Conservation (phyloP, 371 early-diverging fungal species). For the Zancudomyces culisetae region DNA sequence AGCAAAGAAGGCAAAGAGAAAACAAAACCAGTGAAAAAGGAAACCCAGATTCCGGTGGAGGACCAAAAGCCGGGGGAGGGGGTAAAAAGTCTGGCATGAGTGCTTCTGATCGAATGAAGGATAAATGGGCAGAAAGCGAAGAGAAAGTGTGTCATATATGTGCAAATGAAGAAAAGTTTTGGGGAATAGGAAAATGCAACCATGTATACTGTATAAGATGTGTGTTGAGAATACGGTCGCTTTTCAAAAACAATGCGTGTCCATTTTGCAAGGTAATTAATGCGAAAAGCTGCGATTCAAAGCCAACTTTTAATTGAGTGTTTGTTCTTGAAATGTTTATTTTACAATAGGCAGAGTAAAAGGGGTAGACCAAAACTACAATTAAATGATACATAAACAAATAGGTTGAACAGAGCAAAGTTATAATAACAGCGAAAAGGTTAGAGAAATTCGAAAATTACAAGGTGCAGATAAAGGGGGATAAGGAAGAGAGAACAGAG, state of each 20-base stretch:
- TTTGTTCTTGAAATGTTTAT: too few species aligned
- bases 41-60: too few species aligned
- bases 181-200: slow-evolving; percentile 76
- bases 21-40: too few species aligned
- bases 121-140: slow-evolving; percentile 24
- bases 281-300: too few species aligned
- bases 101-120: too few species aligned
- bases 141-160: slow-evolving; percentile 71
- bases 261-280: slow-evolving; percentile 65
- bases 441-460: slow-evolving; percentile 32
- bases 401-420: slow-evolving; percentile 30
- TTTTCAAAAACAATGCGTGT: slow-evolving; percentile 67
- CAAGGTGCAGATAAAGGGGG: slow-evolving; percentile 2
- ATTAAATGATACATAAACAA: neutral
- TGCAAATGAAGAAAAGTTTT: slow-evolving; percentile 56
- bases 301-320: too few species aligned
- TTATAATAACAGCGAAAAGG: slow-evolving; percentile 42
- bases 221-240: slow-evolving; percentile 64
- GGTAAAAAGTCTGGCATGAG: too few species aligned
- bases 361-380: too few species aligned
- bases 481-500: slow-evolving; percentile 37
- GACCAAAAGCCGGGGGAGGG: too few species aligned
- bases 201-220: slow-evolving; percentile 82
- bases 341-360: too few species aligned
- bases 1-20: too few species aligned